These are phyloP conservation scores for Pseudogymnoascus sp. DNA, from an alignment of 2,329 filamentous ascomycete species.

Conservation along the genomic window DNA sequence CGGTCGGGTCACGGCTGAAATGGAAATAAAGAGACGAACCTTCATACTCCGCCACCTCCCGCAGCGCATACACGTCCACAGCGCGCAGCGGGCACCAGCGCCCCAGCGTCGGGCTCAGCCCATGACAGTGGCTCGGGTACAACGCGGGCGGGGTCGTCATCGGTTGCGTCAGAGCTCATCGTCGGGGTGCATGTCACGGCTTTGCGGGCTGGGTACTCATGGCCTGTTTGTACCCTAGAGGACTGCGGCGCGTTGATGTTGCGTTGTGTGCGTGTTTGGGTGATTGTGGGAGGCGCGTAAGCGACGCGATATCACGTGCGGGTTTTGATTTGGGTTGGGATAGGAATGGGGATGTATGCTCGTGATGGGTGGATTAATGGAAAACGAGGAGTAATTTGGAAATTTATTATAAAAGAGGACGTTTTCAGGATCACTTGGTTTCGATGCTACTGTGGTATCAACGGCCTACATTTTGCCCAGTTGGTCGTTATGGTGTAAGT, in stretches of 20 bases:
- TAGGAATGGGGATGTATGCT: background rate
- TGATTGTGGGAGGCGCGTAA: background rate
- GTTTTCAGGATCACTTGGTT: background rate
- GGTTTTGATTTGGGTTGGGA: background rate
- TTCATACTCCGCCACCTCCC: constrained; percentile 42
- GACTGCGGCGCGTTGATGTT: background rate
- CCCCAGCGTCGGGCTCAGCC: constrained; percentile 51
- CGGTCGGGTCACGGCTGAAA: background rate
- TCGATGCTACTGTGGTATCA: background rate
- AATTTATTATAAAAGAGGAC: background rate
- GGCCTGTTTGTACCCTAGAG: background rate
- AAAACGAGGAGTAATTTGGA: background rate
- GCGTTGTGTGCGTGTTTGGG: background rate
- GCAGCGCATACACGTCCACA: constrained; percentile 41
- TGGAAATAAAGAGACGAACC: constrained; percentile 31
- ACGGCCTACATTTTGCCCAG: background rate
- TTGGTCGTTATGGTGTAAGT: background rate
- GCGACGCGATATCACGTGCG: background rate
- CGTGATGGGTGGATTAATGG: background rate
- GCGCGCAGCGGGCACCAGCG: constrained; percentile 50
- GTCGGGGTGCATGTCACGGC: constrained; percentile 2
- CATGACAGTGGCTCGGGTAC: constrained; percentile 57
- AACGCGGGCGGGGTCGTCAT: constrained; percentile 25
- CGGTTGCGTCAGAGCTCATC: constrained; percentile 7
- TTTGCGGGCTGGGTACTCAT: background rate